Base-by-base conservation (phyloP, 2,329 filamentous ascomycete genomes). In the Nemania sp. region DNA sequence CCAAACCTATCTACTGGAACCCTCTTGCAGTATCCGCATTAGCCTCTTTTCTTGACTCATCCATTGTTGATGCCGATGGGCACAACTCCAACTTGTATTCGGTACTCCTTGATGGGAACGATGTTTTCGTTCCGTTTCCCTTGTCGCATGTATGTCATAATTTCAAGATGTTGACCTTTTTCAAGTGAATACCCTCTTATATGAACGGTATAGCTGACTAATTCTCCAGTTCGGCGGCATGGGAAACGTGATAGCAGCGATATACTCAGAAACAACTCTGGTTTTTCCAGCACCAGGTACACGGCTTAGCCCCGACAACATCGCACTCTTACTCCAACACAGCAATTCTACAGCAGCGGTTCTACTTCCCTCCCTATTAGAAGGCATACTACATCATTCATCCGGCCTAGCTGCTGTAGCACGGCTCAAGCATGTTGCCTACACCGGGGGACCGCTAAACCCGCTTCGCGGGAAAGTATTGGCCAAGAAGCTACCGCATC, bases 1-100 rank as follows among this genome's bases (percentile, higher is more conserved):
- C 61, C 2, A 64, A 64, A 26, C 61, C 61, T 2, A 60, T 64
- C 5, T 59, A 53, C 37, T 61, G 57, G 56, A 64, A 47, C 17
- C 52, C 59, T 23, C 31, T 36, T 2, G 49, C 48, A 14, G 37
- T 36, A 7, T 8, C 53, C 2, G 15, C 48, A 7, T 12, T 52
- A 19, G 20, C 37, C 12, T 41, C 53, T 7, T 56, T 48, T 17
- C 33, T 36, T 11, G 44, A 45, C 11, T 43, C 49, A 3, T 14
- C 8, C 1, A 19, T 37, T 6, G 3, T 15, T 3, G 23, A 30
- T 3, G 28, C 14, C 4, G 17, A 34, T 24, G 37, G 3, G 12
- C 30, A 44, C 19, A 20, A 31, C 15, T 6, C 26, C 6, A 44
- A 5, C 6, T 17, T 34, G 11, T 26, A 47, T 12, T 11, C 19